Conservation (phyloP, 176 grass and related monocot genomes). For the Zoysia japonica region DNA sequence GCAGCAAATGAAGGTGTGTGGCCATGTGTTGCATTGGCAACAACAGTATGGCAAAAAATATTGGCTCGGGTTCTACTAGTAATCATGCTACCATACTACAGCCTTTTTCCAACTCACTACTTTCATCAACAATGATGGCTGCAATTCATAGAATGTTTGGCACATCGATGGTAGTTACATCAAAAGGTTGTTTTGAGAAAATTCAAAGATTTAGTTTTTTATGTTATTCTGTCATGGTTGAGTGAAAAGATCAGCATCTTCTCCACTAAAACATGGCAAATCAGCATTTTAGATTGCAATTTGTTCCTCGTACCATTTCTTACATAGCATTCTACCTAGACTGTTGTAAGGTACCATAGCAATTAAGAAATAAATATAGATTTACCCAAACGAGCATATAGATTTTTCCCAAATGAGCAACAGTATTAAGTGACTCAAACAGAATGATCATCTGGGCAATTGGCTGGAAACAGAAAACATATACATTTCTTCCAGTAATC, state of each 20-base stretch:
- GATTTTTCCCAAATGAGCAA: background rate
- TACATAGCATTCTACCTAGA: background rate
- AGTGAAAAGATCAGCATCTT: background rate
- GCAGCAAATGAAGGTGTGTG: background rate
- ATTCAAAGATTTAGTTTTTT: constrained; percentile 21
- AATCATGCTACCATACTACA: background rate
- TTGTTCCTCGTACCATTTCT: background rate
- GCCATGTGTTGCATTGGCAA: background rate
- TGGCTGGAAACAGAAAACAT: background rate
- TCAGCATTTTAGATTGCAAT: constrained; percentile 3
- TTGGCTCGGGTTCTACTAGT: background rate
- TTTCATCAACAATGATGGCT: background rate
- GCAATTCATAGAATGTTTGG: background rate
- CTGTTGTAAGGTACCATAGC: background rate
- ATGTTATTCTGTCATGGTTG: background rate
- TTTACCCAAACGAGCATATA: no score
- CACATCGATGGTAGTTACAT: background rate
- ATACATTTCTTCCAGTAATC: background rate
- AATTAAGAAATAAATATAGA: background rate
- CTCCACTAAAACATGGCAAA: background rate
- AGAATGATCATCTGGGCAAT: background rate
- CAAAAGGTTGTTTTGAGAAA: background rate
- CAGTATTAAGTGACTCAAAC: background rate
- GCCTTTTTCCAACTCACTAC: background rate
- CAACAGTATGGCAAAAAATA: background rate